Conservation (phyloP, 805 yeast species). For the Candida taoyuanica region DNA sequence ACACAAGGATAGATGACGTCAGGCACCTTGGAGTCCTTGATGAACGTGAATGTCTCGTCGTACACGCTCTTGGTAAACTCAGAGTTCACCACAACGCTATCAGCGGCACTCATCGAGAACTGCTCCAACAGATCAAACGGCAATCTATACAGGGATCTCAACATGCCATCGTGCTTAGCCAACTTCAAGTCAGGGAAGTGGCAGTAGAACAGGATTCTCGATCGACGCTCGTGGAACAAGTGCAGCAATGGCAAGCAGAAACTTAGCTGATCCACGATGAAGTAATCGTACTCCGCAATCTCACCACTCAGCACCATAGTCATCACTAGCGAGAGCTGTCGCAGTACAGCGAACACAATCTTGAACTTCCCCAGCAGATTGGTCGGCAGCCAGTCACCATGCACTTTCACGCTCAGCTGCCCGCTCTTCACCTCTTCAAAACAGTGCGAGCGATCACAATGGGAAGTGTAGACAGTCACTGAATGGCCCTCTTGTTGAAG, state of each 20-base stretch:
- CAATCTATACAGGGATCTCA: slow-evolving; percentile 63
- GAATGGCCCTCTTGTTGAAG: slow-evolving; percentile 61
- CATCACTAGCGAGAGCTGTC: slow-evolving; percentile 68
- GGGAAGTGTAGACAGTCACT: slow-evolving; percentile 77
- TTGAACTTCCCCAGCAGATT: slow-evolving; percentile 59
- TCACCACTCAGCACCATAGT: slow-evolving; percentile 44
- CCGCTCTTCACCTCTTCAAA: slow-evolving; percentile 80
- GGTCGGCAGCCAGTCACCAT: slow-evolving; percentile 84
- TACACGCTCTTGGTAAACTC: slow-evolving; percentile 73
- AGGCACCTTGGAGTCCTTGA: slow-evolving; percentile 26
- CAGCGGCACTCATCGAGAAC: slow-evolving; percentile 70
- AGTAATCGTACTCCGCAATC: slow-evolving; percentile 54
- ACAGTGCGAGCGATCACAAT: slow-evolving; percentile 82
- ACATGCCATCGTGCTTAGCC: slow-evolving; percentile 49
- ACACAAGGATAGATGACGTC: slow-evolving; percentile 60
- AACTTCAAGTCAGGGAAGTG: slow-evolving; percentile 92
- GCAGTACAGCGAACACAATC: slow-evolving; percentile 74
- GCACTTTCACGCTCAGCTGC: slow-evolving; percentile 56
- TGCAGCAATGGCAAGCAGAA: slow-evolving; percentile 74
- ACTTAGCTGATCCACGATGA: slow-evolving; percentile 84
- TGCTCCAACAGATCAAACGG: slow-evolving; percentile 88
- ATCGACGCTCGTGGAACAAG: slow-evolving; percentile 33
- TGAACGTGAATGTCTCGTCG: slow-evolving; percentile 51
- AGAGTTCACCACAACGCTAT: slow-evolving; percentile 82
- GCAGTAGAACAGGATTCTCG: slow-evolving; percentile 78